Evolutionary conservation across 805 yeast genomes (phyloP), one percentile per base, ranked within the genome.

Genomic region (Isabelozyma rhagii): DNA sequence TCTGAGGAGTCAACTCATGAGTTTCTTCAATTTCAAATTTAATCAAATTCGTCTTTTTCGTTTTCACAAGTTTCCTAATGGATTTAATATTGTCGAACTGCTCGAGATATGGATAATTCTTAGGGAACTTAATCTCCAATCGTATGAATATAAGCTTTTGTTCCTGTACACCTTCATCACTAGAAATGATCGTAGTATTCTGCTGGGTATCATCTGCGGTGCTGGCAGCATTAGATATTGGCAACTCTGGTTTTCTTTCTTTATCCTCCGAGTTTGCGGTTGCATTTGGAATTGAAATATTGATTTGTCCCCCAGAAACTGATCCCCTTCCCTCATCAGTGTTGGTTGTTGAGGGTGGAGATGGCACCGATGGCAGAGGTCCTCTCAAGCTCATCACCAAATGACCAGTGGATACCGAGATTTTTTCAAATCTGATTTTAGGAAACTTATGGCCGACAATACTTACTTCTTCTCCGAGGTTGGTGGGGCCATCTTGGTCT

Each of bases 381-480:
- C 97, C 97, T 54, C 84, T 80, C 47, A 94, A 66, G n/a, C 96
- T 84, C 10, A 94, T 66, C 3, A 83, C 82, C 49, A 92, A 71
- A 29, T 78, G 83, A 40, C 98, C 97, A 0, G 96, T 86, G 0
- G 96, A 82, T 0, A 93, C 96, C 2, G 94, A 84, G 5, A 94
- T 91, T 56, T 84, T 83, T 61, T 93, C 98, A 64, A 94, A 91
- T 1, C 84, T 72, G 3, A 94, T 79, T 56, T 87, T 89, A 0
- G 97, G 96, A 62, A 92, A 91, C 57, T 88, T 89, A 57, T 86
- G 91, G 2, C 97, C 96, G 6, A 91, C 90, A 14, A 81, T 74
- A 54, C 96, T 86, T 1, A 94, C 91, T 65, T 93, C 99, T 65
- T 92, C 97, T 6, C 97, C 97, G 25, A 93, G 67, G 60, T 89